Evolutionary conservation across 2,329 filamentous ascomycete species (phyloP).

Genomic region (Huntiella omanensis): DNA sequence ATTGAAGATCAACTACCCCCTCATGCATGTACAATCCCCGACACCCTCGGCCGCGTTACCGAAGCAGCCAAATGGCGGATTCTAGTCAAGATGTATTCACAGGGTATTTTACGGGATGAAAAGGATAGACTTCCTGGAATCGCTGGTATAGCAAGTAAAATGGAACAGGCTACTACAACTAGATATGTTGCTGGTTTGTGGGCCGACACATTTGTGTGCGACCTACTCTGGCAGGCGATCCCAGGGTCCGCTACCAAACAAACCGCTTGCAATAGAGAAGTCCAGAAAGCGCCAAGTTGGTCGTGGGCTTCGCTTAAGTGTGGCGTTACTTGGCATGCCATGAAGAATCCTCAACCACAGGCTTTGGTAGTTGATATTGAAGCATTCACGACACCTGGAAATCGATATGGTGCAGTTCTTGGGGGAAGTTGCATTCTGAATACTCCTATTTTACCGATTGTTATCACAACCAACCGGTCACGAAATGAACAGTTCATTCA

Average conservation of each 20-base stretch:
- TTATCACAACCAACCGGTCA: conserved; percentile 7
- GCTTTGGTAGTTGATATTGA: conserved; percentile 11
- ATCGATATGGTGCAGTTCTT: conserved; percentile 8
- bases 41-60: conserved; percentile 11
- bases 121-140: conserved; percentile 17
- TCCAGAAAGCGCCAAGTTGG: conserved; percentile 10
- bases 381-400: conserved; percentile 1
- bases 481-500: conserved; percentile 8
- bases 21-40: conserved; percentile 14
- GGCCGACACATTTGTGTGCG: conserved; percentile 12
- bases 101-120: conserved; percentile 13
- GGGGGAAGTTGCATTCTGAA: conserved; percentile 11
- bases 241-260: conserved; percentile 6
- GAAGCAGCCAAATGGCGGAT: conserved; percentile 15
- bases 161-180: conserved; percentile 13
- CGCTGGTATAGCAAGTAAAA: conserved; percentile 15
- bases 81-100: conserved; percentile 16
- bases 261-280: conserved; percentile 5
- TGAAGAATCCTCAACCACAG: conserved; percentile 11
- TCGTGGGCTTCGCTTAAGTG: conserved; percentile 10
- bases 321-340: conserved; percentile 11
- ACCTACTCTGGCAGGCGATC: conserved; percentile 10
- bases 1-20: conserved; percentile 6
- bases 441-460: conserved; percentile 9
- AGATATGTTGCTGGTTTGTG: conserved; percentile 18